Percentiles rank a stretch among this genome's conserved stretches.
Evolutionary conservation across 2,329 filamentous ascomycete genomes (phyloP).

Genomic region (Teratosphaeriaceae sp.): DNA sequence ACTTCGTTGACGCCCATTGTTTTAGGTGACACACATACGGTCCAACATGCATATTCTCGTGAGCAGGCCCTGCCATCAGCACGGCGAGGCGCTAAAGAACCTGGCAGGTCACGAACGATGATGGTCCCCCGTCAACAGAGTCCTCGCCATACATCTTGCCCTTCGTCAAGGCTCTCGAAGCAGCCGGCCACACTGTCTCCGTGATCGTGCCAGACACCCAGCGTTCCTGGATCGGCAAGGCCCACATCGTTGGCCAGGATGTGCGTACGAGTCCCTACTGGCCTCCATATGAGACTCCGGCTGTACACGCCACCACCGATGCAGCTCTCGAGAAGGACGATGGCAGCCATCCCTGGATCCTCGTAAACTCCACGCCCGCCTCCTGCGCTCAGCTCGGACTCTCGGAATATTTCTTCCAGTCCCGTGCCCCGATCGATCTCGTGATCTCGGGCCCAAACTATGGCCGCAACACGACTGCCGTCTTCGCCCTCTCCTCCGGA

Average conservation of each 20-base stretch:
- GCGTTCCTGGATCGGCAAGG: constrained; percentile 97
- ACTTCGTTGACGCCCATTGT: too few species aligned
- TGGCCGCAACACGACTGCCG: constrained; percentile 44
- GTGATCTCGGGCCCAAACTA: constrained; percentile 46
- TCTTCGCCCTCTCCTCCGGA: constrained; percentile 43
- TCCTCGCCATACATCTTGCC: constrained; percentile 46
- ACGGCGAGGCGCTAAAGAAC: too few species aligned
- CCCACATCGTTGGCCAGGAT: constrained; percentile 78
- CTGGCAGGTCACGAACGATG: constrained; percentile 49
- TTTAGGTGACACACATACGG: not conserved
- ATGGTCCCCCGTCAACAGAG: constrained; percentile 44
- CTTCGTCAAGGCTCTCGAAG: constrained; percentile 40
- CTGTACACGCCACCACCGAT: constrained; percentile 14
- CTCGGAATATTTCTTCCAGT: constrained; percentile 41
- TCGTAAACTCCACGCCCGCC: constrained; percentile 45
- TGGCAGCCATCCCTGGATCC: constrained; percentile 39
- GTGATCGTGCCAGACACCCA: constrained; percentile 88
- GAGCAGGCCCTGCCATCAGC: too few species aligned
- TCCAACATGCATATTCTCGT: constrained; percentile 6
- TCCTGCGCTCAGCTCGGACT: constrained; percentile 45
- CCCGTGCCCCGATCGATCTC: constrained; percentile 39
- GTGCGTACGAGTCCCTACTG: constrained; percentile 61
- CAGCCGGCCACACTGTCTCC: constrained; percentile 76
- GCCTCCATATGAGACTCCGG: constrained; percentile 35
- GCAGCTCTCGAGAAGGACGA: constrained; percentile 12